Evolutionary conservation across 495 filamentous ascomycete species (phyloP).

Genomic region (Aspergillus saccharolyticus): DNA sequence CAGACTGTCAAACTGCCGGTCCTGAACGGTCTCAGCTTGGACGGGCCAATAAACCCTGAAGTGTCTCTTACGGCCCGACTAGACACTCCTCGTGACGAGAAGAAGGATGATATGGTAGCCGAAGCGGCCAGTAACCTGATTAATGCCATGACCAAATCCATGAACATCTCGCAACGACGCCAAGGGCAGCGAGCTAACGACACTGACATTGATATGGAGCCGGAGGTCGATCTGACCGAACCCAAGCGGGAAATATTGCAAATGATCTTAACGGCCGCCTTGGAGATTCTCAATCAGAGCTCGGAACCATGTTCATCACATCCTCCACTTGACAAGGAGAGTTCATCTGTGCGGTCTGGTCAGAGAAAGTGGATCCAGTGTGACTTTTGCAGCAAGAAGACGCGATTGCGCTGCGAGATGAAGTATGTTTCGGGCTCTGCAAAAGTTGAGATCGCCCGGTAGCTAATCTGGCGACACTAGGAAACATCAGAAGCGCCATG

Average conservation of each 20-base stretch:
- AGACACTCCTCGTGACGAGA: slow-evolving; percentile 7
- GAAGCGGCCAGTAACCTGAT: slow-evolving; percentile 34
- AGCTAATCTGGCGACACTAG: slow-evolving; percentile 32
- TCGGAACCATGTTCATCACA: not conserved
- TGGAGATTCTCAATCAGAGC: slow-evolving; percentile 20
- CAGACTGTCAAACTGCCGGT: slow-evolving; percentile 11
- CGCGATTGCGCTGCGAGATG: slow-evolving; percentile 60
- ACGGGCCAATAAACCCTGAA: slow-evolving; percentile 9
- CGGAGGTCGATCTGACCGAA: slow-evolving; percentile 24
- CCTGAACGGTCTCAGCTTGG: slow-evolving; percentile 11
- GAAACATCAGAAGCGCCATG: slow-evolving; percentile 86
- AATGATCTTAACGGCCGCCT: slow-evolving; percentile 29
- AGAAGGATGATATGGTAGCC: slow-evolving; percentile 24
- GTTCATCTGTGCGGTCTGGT: slow-evolving; percentile 19
- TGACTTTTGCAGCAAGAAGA: slow-evolving; percentile 49
- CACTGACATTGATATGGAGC: slow-evolving; percentile 19
- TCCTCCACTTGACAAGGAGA: not conserved
- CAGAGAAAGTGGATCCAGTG: slow-evolving; percentile 47
- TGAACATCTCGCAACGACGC: slow-evolving; percentile 27
- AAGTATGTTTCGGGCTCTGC: slow-evolving; percentile 46
- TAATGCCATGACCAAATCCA: slow-evolving; percentile 35
- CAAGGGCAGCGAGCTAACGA: slow-evolving; percentile 26
- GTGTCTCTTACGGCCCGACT: slow-evolving; percentile 6
- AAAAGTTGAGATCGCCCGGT: not conserved
- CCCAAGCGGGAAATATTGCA: slow-evolving; percentile 35